These are phyloP conservation scores for Ambrosia artemisiifolia DNA, from an alignment of 129 eudicot genomes.

Conservation along the genomic window DNA sequence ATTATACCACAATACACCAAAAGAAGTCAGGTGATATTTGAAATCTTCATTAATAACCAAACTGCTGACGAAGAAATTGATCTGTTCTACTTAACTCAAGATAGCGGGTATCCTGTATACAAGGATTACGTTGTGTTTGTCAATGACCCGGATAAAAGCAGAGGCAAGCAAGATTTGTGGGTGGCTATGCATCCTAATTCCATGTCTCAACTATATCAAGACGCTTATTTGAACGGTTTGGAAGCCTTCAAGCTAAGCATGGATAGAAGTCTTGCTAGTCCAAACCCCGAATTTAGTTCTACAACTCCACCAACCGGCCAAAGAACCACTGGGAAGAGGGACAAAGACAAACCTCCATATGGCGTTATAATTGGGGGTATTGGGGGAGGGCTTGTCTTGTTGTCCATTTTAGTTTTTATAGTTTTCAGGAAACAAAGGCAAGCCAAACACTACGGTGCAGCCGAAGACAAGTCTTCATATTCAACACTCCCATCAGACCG, in stretches of 20 bases:
- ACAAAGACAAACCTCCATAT: background rate
- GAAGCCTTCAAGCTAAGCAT: slow-evolving; percentile 44
- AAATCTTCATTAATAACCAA: slow-evolving; percentile 30
- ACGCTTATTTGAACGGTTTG: slow-evolving; percentile 41
- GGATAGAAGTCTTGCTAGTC: slow-evolving; percentile 27
- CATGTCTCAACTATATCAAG: background rate
- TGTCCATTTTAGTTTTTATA: slow-evolving; percentile 14
- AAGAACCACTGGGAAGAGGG: too few relatives aligned
- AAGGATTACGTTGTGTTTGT: slow-evolving; percentile 28
- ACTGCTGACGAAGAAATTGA: slow-evolving; percentile 28
- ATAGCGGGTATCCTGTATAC: slow-evolving; percentile 22
- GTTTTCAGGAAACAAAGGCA: slow-evolving; percentile 9
- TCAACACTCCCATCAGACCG: slow-evolving; percentile 21
- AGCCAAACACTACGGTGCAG: background rate
- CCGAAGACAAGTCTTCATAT: background rate
- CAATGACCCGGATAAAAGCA: background rate
- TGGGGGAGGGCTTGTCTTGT: slow-evolving; percentile 17
- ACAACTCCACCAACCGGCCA: background rate
- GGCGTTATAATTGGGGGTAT: slow-evolving; percentile 22
- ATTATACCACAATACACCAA: slow-evolving; percentile 2
- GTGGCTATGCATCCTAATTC: slow-evolving; percentile 23
- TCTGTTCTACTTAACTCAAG: slow-evolving; percentile 3
- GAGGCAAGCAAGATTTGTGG: slow-evolving; percentile 22
- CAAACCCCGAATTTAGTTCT: slow-evolving; percentile 26
- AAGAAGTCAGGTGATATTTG: slow-evolving; percentile 10